These are phyloP conservation scores for Urostyla sp. DNA, from an alignment of 73 alveolate genomes.

Conservation along the genomic window DNA sequence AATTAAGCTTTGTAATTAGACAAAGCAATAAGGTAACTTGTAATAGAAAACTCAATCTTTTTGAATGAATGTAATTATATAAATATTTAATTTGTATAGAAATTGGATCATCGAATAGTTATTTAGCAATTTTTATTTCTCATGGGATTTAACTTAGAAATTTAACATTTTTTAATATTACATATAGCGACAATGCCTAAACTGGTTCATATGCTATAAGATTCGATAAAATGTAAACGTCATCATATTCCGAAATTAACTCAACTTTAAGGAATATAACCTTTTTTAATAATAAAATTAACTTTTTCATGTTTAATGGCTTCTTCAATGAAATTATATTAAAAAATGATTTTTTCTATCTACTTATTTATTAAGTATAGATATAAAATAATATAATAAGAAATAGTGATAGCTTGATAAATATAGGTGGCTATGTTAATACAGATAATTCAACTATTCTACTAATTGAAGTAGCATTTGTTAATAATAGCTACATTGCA, in stretches of 20 bases:
- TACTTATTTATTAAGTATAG: background rate
- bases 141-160: background rate
- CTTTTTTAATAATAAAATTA: background rate
- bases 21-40: background rate
- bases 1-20: conserved; percentile 5
- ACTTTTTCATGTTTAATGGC: background rate
- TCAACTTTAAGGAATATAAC: no score
- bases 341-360: background rate
- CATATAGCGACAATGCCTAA: background rate
- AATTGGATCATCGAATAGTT: background rate
- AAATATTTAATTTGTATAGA: background rate
- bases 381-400: background rate
- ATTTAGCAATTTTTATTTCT: background rate
- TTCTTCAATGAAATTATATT: background rate
- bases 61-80: conserved; percentile 5
- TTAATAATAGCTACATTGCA: background rate
- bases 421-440: background rate
- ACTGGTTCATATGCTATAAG: conserved; percentile 17
- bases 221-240: no score
- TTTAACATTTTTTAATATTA: background rate
- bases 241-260: no score
- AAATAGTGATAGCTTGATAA: background rate
- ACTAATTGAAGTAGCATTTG: background rate
- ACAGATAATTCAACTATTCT: background rate
- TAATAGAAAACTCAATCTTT: conserved; percentile 17